Conservation (phyloP, 306 rosid species). For the Pterocarpus santalinus region DNA sequence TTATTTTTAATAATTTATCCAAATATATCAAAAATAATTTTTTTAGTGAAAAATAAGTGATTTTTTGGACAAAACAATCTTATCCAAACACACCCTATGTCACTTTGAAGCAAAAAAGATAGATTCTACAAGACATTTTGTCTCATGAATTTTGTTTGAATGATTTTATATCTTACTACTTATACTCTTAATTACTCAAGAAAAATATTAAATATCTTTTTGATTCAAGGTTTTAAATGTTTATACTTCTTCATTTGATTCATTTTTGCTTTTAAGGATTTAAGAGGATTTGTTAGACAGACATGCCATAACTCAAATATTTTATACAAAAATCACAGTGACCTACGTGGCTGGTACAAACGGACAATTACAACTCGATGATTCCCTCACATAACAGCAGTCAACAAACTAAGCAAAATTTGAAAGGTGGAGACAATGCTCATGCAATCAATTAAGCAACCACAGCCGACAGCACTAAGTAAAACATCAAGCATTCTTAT, state of each 20-base stretch:
- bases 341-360: conserved; percentile 8
- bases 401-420: conserved; percentile 25
- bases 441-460: conserved; percentile 20
- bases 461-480: not conserved
- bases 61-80: too few relatives aligned
- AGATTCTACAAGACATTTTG: too few relatives aligned
- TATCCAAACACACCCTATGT: too few relatives aligned
- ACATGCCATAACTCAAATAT: not conserved
- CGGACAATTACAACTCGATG: conserved; percentile 25
- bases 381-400: conserved; percentile 35
- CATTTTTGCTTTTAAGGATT: not conserved
- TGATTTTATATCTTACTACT: too few relatives aligned
- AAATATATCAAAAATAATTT: too few relatives aligned
- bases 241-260: not conserved
- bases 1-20: too few relatives aligned
- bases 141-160: too few relatives aligned
- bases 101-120: too few relatives aligned
- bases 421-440: conserved; percentile 36
- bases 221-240: not conserved
- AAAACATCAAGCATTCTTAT: conserved; percentile 58
- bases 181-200: not conserved
- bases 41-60: too few relatives aligned
- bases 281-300: not conserved
- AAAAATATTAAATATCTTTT: too few relatives aligned
- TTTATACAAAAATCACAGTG: conserved; percentile 43